Base-by-base conservation (phyloP, 2,329 filamentous ascomycete species). In the Exserohilum rostratum region DNA sequence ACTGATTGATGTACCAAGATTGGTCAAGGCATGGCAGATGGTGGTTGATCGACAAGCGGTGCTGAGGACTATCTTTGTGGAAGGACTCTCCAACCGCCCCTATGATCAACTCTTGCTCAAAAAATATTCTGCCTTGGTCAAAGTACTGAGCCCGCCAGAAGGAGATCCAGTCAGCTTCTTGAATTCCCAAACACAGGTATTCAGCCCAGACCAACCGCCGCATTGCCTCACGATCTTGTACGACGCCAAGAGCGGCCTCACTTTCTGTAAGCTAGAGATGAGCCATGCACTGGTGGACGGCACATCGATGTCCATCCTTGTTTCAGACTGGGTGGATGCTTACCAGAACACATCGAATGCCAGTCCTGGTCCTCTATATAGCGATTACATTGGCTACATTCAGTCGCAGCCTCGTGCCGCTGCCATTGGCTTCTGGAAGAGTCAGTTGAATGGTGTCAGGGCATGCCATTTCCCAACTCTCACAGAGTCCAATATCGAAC, bases 251-350 rank as follows among this genome's bases (percentile, higher is more conserved):
- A 46, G 11, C 39, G 44, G 27, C 18, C 44, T 13, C 42, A 55
- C 7, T 57, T 51, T 34, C 39, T 46, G 45, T 39, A 46, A 45
- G 31, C 34, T 64, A 3, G 63, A 64, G 25, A 66, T 66, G 18
- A 61, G 42, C 46, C 63, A 66, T 34, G 48, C 50, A n/a, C 27
- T 66, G 22, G 55, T 63, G 10, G 63, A 66, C 25, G 63, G 54
- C 3, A 30, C 39, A 29, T 62, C 63, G 1, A 34, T 51, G 15
- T 31, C 40, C 4, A 39, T 62, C 6, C 31, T 66, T 11, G 40
- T 59, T 13, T 34, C 37, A 1, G 59, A 64, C 29, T 35, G 59
- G 5, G n/a, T 27, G 5, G 38, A 44, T 13, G 63, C 61, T 6
- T 64, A 64, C 39, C 30, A 50, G 27, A 50, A 47, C 6, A 20